A percentile compares a stretch with the other conserved stretches of the same genome.
Evolutionary conservation across 2,329 filamentous ascomycete genomes (phyloP).

Genomic region (Lasiodiplodia sp.): DNA sequence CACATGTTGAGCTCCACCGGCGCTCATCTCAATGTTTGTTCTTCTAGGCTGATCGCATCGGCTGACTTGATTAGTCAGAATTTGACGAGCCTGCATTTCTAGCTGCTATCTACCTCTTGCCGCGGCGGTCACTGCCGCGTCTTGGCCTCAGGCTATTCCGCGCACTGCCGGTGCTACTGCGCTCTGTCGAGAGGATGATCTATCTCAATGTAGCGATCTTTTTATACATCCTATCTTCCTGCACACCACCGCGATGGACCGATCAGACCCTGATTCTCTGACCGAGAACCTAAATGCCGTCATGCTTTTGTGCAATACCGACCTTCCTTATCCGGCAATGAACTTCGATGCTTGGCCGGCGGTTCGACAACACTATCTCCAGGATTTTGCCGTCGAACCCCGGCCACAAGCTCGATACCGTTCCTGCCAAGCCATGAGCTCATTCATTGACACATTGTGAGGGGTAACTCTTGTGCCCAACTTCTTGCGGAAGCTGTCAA

Average conservation of each 20-base stretch:
- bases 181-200: not conserved
- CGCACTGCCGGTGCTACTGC: not conserved
- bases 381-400: slow-evolving; percentile 9
- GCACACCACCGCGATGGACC: not conserved
- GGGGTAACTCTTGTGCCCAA: slow-evolving; percentile 13
- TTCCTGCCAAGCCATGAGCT: slow-evolving; percentile 23
- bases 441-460: slow-evolving; percentile 19
- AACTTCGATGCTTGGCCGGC: slow-evolving; percentile 32
- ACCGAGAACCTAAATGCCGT: not conserved
- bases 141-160: not conserved
- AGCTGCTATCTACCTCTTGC: not conserved
- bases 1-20: not conserved
- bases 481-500: slow-evolving; percentile 29
- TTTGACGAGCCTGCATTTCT: not conserved
- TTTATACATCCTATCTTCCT: not conserved
- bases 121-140: not conserved
- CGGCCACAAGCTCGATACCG: slow-evolving; percentile 7
- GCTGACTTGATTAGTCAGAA: not conserved
- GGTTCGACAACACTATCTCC: slow-evolving; percentile 4
- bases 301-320: slow-evolving; percentile 20
- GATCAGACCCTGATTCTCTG: not conserved
- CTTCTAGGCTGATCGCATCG: not conserved
- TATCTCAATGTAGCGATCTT: not conserved
- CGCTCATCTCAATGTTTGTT: too few relatives aligned
- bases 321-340: slow-evolving; percentile 42